Evolutionary conservation across 75 land plant species (phyloP), one percentile per base, ranked within the genome.

Genomic region (Selaginella moellendorffii): DNA sequence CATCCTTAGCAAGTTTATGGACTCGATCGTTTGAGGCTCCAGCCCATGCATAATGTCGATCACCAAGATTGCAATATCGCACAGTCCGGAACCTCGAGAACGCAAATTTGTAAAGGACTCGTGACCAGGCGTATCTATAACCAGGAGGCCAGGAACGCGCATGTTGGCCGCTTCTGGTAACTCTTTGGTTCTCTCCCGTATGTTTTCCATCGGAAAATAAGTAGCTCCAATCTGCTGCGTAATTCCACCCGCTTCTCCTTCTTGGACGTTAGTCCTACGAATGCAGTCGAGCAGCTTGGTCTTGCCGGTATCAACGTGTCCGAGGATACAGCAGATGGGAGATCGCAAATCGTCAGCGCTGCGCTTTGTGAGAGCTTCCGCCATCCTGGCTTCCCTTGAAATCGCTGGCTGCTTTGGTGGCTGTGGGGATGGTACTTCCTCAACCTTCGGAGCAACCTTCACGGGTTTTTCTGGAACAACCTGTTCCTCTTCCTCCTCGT

Each of bases 151-250:
- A 5, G 99, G 99, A 31, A 95, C 90, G 63, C 77, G 80, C 68
- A 95, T 60, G 25, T 78, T 77, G 14, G 87, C 90, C 75, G 81
- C 85, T 59, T 84, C 74, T 73, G 83, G 89, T 27, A 95, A 56
- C 62, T 95, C 96, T 68, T 74, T 95, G 5, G 99, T 95, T 70
- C 99, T 82, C 74, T 95, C 99, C 5, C 82, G 71, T 52, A 95
- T 89, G 67, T 89, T 95, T 72, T 82, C 96, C 66, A 88, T 85
- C 36, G 99, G 99, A 61, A 95, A 89, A 67, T 95, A 95, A 12
- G 99, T 89, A 22, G 99, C 99, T 54, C 99, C 99, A 66, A 95
- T 95, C 62, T 95, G 99, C 66, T 89, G 99, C 0, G 99, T 95
- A 29, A 95, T 95, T 18, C 99, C 99, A 25, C 99, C 99, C 53